Conservation (phyloP, 2,329 filamentous ascomycete genomes). For the Canariomyces notabilis region DNA sequence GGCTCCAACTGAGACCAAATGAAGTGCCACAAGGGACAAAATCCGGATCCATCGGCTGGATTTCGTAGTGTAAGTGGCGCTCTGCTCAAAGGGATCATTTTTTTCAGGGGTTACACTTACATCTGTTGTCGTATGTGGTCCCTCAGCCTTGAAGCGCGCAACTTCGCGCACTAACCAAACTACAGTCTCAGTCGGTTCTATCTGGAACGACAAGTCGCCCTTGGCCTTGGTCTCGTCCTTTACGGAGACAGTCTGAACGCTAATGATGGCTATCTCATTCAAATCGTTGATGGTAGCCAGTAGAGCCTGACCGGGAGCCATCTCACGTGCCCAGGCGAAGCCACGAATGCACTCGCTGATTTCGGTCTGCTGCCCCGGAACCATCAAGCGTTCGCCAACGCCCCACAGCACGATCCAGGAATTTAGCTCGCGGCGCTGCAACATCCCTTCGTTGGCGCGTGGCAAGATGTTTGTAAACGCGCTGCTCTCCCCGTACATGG, state of each 20-base stretch:
- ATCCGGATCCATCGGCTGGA: slow-evolving; percentile 40
- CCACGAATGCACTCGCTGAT: slow-evolving; percentile 44
- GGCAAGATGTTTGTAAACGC: slow-evolving; percentile 21
- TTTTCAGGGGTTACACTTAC: slow-evolving; percentile 27
- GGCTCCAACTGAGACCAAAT: slow-evolving; percentile 51
- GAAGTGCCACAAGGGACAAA: slow-evolving; percentile 44
- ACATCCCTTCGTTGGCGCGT: slow-evolving; percentile 24
- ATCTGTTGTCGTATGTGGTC: slow-evolving; percentile 37
- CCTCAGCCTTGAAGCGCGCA: slow-evolving; percentile 42
- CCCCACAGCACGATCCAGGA: slow-evolving; percentile 53
- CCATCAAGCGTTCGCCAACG: slow-evolving; percentile 45
- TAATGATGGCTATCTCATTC: slow-evolving; percentile 47
- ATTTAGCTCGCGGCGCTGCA: slow-evolving; percentile 30
- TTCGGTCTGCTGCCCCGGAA: slow-evolving; percentile 40
- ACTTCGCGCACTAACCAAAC: slow-evolving; percentile 49
- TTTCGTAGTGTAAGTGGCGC: slow-evolving; percentile 1
- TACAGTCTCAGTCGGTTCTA: slow-evolving; percentile 17
- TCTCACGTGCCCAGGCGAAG: slow-evolving; percentile 49
- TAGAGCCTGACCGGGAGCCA: slow-evolving; percentile 38
- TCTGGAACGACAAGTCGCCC: slow-evolving; percentile 12
- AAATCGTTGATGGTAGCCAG: slow-evolving; percentile 49
- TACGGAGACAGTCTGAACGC: slow-evolving; percentile 37
- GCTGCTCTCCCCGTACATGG: slow-evolving; percentile 46
- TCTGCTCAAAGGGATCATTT: not conserved
- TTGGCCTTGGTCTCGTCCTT: slow-evolving; percentile 26